Evolutionary conservation across 2,329 filamentous ascomycete genomes (phyloP), one percentile per base, ranked within the genome.

Genomic region (Curvularia sp.): DNA sequence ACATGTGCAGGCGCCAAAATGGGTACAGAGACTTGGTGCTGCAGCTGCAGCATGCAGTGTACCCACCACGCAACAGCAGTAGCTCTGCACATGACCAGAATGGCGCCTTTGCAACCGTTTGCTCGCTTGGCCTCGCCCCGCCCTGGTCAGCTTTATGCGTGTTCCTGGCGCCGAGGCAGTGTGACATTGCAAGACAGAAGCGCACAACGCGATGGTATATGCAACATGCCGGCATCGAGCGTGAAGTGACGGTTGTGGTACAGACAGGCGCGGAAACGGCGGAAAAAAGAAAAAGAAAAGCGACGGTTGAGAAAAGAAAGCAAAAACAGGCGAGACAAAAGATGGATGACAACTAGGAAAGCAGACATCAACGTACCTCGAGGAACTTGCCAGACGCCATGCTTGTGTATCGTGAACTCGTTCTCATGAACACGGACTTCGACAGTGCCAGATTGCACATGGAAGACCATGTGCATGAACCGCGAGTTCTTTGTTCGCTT

Each of bases 401-500:
- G 93, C 67, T 90, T 92, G 36, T 89, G 87, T 64, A 97, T 93
- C 55, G 89, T 87, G 74, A 99, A 98, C 61, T 84, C 81, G 23
- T 85, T 89, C 64, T 90, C 86, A 64, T 90, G 87, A 47, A 96
- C 86, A 27, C 87, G 90, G 19, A 97, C 93, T 64, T 87, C 83
- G 19, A 97, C 92, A 64, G 90, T 88, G 21, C 95, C 95, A 43
- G 86, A 85, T 67, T 92, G 89, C 28, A 99, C 90, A 69, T 96
- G 97, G 77, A 98, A 98, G 1, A 91, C 89, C 89, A 99, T 95
- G 74, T 97, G 93, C 92, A 97, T 98, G 80, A 91, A 93, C 62
- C 94, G 86, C 34, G 91, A 90, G 78, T 97, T 98, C 83, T 98
- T 98, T 48, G 89, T 86, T 67, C 89, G 87, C 82, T 99, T 99